Evolutionary conservation across 2,329 filamentous ascomycete species (phyloP).

Genomic region (Hypoxylon sp.): DNA sequence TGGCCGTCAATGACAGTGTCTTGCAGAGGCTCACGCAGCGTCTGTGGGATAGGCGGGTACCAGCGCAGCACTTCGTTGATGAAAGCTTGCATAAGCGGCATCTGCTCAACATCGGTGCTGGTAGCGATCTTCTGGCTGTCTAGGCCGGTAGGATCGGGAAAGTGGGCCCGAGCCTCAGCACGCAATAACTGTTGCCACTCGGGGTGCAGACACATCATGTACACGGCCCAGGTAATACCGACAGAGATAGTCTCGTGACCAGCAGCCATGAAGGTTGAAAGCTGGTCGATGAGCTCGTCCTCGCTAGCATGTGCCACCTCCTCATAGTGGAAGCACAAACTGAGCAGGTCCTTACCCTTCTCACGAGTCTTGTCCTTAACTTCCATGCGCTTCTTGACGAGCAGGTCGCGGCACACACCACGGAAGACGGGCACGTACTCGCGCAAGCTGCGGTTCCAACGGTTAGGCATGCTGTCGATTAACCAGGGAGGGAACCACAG

Average conservation of each 20-base stretch:
- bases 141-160: conserved; percentile 30
- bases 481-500: conserved; percentile 26
- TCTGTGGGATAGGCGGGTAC: conserved; percentile 43
- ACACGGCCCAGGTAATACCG: conserved; percentile 41
- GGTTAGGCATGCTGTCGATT: conserved; percentile 25
- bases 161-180: conserved; percentile 38
- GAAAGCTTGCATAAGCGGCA: conserved; percentile 42
- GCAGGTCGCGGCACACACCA: conserved; percentile 20
- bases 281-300: conserved; percentile 41
- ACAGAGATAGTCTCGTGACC: conserved; percentile 43
- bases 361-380: conserved; percentile 26
- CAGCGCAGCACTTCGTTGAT: conserved; percentile 38
- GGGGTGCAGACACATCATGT: conserved; percentile 37
- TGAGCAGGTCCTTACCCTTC: conserved; percentile 35
- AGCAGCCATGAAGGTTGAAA: conserved; percentile 41
- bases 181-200: conserved; percentile 34
- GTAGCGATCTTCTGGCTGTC: conserved; percentile 13
- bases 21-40: conserved; percentile 34
- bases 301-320: conserved; percentile 25
- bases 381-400: conserved; percentile 24
- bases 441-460: conserved; percentile 21
- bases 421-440: conserved; percentile 24
- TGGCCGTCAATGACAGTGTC: conserved; percentile 64
- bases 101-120: conserved; percentile 31
- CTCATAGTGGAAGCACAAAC: conserved; percentile 25